Evolutionary conservation across 495 filamentous ascomycete genomes (phyloP).

Genomic region (Aspergillus sclerotiicarbonarius): DNA sequence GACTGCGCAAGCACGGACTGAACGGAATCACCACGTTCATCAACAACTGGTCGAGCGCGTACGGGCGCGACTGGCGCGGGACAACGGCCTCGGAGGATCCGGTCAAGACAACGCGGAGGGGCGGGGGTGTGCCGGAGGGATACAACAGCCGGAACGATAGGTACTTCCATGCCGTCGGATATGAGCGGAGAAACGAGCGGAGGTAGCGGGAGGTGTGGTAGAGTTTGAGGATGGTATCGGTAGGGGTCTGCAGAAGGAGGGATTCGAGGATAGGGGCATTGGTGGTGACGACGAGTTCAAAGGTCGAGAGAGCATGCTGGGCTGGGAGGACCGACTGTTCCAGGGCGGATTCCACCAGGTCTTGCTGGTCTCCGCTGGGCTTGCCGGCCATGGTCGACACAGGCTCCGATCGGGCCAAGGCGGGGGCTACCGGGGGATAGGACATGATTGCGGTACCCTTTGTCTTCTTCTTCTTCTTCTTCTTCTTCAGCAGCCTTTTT

Average conservation of each 20-base stretch:
- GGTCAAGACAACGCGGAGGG: constrained; percentile 33
- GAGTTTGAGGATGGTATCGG: constrained; percentile 53
- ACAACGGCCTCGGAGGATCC: constrained; percentile 34
- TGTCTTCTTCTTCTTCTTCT: no score
- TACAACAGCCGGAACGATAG: constrained; percentile 57
- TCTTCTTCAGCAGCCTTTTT: constrained; percentile 3
- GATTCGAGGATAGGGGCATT: constrained; percentile 58
- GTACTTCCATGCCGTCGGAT: constrained; percentile 60
- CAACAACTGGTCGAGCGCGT: constrained; percentile 57
- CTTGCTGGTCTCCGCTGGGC: constrained; percentile 17
- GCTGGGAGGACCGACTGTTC: constrained; percentile 25
- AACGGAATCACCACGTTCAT: constrained; percentile 55
- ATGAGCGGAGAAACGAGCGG: constrained; percentile 52
- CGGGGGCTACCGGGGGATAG: constrained; percentile 16
- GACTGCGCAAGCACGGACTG: constrained; percentile 52
- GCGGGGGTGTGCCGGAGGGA: constrained; percentile 39
- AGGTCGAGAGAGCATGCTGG: constrained; percentile 42
- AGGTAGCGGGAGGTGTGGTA: constrained; percentile 57
- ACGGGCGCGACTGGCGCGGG: constrained; percentile 52
- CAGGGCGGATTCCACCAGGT: constrained; percentile 29
- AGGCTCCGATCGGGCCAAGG: constrained; percentile 12
- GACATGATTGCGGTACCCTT: constrained; percentile 6
- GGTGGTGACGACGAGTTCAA: constrained; percentile 53
- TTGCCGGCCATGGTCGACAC: constrained; percentile 19
- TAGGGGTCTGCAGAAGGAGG: constrained; percentile 56